Base-by-base conservation (phyloP, 2,329 filamentous ascomycete genomes). In the Cytospora leucostoma region DNA sequence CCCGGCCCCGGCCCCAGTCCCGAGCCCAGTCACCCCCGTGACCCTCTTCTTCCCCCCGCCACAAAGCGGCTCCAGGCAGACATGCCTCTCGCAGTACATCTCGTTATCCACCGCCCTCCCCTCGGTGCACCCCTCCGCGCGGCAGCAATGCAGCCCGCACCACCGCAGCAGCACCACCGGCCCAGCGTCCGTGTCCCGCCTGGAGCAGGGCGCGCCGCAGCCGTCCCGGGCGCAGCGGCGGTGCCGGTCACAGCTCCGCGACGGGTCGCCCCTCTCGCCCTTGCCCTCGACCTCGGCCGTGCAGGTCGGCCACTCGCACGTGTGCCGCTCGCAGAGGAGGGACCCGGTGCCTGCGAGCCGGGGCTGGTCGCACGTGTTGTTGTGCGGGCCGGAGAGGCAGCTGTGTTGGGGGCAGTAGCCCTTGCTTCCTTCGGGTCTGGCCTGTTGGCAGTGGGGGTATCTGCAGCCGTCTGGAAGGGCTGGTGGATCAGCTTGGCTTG, bases 391-490 rank as follows among this genome's bases (percentile, higher is more conserved):
- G 7, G 58, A 50, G 37, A 35, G 37, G 65, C 67, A 68, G 56
- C 62, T 57, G 60, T 68, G 66, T 17, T 38, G 38, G 8, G 62
- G 11, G 60, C 67, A 68, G 60, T 62, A 62, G 2, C 58, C 58
- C 37, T 37, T 61, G 58, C 58, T 61, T 38, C 58, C 51, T 19
- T 55, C 51, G 3, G 47, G 58, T 40, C 19, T 55, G 51, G 13
- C 35, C 1, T 61, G 51, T 3, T 61, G 51, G 61, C 70, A 71
- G 56, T 65, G 59, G 33, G 62, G 52, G 19, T 60, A 63, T 15
- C 27, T 57, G 62, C 70, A 71, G 62, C 59, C 65, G 61, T 71
- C 70, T 71, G 7, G 6, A 2, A 33, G 27, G 12, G 55, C 37
- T 34, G 34, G 33, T 17, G 44, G 40, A n/a, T 35, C 10, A 27